A percentile compares a stretch with the other conserved stretches of the same genome.
phyloP scores from a whole-genome alignment of 768 basidiomycete species.

The Bullera alba region DNA sequence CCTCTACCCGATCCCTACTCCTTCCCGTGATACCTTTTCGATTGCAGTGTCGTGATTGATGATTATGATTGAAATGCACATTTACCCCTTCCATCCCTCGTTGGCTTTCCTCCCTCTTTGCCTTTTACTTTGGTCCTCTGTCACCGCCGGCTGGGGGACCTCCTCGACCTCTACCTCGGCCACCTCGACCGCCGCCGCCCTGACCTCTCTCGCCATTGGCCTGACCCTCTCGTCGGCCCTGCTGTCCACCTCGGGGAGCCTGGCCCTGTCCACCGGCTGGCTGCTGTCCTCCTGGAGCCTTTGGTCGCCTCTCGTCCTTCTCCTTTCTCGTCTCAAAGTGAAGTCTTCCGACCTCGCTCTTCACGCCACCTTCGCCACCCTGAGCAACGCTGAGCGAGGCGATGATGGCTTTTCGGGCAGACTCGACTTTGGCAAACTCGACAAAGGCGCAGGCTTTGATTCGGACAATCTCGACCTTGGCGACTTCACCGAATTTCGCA shows the following conservation, averaged over 20 bases:
- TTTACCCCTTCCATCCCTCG: too few relatives aligned
- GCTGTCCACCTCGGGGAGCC: slow-evolving; percentile 6
- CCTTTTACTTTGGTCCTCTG: too few relatives aligned
- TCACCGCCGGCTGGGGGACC: slow-evolving; percentile 10
- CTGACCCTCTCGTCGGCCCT: slow-evolving; percentile 15
- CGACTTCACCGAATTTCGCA: slow-evolving; percentile 52
- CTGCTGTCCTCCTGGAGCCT: neutral
- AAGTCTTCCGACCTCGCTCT: slow-evolving; percentile 60
- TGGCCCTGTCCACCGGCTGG: slow-evolving; percentile 1
- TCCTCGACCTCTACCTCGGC: slow-evolving; percentile 10
- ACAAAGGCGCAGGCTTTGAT: slow-evolving; percentile 88
- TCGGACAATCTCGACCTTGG: slow-evolving; percentile 82
- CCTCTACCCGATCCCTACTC: too few relatives aligned
- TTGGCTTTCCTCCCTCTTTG: too few relatives aligned
- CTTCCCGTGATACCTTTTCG: too few relatives aligned
- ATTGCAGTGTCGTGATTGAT: too few relatives aligned
- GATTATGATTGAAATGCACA: too few relatives aligned
- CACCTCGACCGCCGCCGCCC: slow-evolving; percentile 7
- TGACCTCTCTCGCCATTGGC: slow-evolving; percentile 14
- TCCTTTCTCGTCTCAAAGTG: slow-evolving; percentile 86
- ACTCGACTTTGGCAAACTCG: slow-evolving; percentile 70
- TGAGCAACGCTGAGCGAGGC: slow-evolving; percentile 59
- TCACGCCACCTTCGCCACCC: slow-evolving; percentile 86
- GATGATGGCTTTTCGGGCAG: slow-evolving; percentile 77
- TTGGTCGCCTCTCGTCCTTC: slow-evolving; percentile 60